A percentile compares a stretch with the other conserved stretches of the same genome.
Conservation (phyloP, 352 stramenopile species). For the Globisporangium irregulare region DNA sequence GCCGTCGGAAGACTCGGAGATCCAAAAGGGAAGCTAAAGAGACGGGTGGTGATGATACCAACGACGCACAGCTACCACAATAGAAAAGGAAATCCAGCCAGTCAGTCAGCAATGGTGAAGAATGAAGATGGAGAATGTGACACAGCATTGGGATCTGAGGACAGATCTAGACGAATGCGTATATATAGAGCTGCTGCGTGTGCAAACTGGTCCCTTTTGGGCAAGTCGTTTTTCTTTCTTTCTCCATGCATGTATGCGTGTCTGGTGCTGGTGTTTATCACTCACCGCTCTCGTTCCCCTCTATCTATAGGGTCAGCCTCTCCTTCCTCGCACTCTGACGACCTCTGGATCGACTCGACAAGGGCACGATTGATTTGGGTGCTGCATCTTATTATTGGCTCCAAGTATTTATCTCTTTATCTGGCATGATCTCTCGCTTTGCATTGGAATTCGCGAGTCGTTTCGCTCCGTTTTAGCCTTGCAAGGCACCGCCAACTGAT, state of each 20-base stretch:
- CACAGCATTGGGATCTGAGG: background rate
- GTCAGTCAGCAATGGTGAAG: background rate
- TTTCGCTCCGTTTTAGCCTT: background rate
- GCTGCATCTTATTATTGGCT: background rate
- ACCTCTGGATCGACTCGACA: background rate
- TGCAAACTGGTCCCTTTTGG: constrained; percentile 1
- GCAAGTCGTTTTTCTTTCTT: background rate
- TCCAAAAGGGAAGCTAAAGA: background rate
- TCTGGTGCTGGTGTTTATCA: background rate
- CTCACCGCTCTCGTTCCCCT: background rate
- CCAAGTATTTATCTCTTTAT: background rate
- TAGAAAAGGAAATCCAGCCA: background rate
- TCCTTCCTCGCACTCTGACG: background rate
- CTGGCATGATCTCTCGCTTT: background rate
- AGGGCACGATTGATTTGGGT: background rate
- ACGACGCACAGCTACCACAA: background rate
- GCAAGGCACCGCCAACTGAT: background rate
- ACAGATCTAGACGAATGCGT: background rate
- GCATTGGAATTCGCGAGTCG: background rate
- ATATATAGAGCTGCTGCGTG: background rate
- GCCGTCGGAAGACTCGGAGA: background rate
- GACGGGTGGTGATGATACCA: background rate
- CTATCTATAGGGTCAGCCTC: background rate
- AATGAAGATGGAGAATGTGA: background rate
- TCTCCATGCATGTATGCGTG: background rate